phyloP scores from a whole-genome alignment of 805 yeast genomes.

The Candida insectalens region DNA sequence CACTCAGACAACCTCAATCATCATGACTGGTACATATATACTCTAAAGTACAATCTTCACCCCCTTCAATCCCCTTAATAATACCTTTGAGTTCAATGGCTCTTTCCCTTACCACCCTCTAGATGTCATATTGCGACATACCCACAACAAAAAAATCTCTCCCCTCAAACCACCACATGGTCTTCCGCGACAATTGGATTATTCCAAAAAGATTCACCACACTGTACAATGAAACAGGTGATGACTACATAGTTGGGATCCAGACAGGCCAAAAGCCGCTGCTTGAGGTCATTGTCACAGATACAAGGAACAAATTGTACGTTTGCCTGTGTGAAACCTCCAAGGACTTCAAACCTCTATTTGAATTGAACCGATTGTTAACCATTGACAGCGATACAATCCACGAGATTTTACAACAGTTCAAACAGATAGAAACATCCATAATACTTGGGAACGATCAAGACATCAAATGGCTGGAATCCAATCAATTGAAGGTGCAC shows the following conservation, averaged over 20 bases:
- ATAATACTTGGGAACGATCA: too few relatives aligned
- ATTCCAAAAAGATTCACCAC: not conserved
- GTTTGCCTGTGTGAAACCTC: not conserved
- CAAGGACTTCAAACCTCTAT: not conserved
- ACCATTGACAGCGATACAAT: conserved; percentile 2
- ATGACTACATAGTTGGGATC: not conserved
- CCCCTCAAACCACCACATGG: too few relatives aligned
- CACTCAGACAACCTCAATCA: too few relatives aligned
- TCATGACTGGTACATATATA: too few relatives aligned
- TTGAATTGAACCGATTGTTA: not conserved
- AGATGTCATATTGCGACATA: too few relatives aligned
- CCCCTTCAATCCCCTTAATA: too few relatives aligned
- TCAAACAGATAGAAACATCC: not conserved
- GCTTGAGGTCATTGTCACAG: conserved; percentile 1
- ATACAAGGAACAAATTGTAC: not conserved
- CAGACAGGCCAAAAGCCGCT: not conserved
- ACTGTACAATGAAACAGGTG: not conserved
- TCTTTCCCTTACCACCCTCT: too few relatives aligned
- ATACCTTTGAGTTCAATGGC: too few relatives aligned
- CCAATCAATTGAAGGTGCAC: not conserved
- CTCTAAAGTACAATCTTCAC: too few relatives aligned
- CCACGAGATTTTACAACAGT: conserved; percentile 2
- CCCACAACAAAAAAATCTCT: too few relatives aligned
- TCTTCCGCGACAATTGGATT: not conserved
- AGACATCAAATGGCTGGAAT: too few relatives aligned